A percentile compares a stretch with the other conserved stretches of the same genome.
Conservation (phyloP, 1,284 basidiomycete genomes). For the Salmacisia buchloeana region DNA sequence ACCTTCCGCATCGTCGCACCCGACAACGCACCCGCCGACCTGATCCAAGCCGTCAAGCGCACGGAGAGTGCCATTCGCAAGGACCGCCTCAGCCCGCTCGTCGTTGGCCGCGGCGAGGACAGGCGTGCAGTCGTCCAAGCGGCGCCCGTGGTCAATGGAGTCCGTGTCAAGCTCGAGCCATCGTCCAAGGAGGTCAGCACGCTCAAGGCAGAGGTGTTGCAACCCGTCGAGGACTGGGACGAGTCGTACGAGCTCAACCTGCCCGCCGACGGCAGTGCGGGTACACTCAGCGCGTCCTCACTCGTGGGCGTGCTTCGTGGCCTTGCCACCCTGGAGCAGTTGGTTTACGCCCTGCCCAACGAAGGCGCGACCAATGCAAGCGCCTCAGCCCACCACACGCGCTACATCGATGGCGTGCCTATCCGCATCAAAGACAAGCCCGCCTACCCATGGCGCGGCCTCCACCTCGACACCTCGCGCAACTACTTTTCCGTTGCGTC, state of each 20-base stretch:
- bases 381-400: conserved; percentile 3
- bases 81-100: conserved; percentile 57
- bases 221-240: conserved; percentile 57
- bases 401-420: conserved; percentile 56
- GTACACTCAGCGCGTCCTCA: conserved; percentile 64
- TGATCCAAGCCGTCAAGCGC: conserved; percentile 54
- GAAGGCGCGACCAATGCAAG: conserved; percentile 51
- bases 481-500: conserved; percentile 59
- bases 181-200: background rate
- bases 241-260: conserved; percentile 67
- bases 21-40: conserved; percentile 52
- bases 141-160: conserved; percentile 30
- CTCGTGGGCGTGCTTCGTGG: conserved; percentile 74
- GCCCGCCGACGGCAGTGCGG: conserved; percentile 60
- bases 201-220: conserved; percentile 58
- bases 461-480: conserved; percentile 73
- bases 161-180: conserved; percentile 23
- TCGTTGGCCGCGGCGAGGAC: conserved; percentile 57
- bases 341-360: conserved; percentile 55
- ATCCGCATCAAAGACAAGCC: conserved; percentile 52
- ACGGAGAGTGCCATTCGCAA: conserved; percentile 52
- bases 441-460: conserved; percentile 58
- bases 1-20: conserved; percentile 56
- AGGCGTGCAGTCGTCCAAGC: conserved; percentile 50
- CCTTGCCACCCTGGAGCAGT: conserved; percentile 72